Evolutionary conservation across 2,329 filamentous ascomycete genomes (phyloP).

Genomic region (Phialophora verrucosa): DNA sequence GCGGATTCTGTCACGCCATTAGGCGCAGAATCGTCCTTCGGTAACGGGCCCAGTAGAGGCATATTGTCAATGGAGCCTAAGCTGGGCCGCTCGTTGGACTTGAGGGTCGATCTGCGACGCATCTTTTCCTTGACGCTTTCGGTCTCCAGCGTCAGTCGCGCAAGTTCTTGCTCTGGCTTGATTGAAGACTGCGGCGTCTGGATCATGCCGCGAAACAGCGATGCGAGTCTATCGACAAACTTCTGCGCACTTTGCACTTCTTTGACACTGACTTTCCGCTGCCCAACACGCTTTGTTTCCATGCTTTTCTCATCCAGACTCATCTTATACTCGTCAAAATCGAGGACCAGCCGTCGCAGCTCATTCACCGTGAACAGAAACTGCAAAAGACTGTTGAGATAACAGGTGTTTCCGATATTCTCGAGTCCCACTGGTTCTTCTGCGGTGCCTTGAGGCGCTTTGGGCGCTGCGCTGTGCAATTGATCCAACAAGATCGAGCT

Average conservation of each 20-base stretch:
- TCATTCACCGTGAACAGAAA: constrained; percentile 90
- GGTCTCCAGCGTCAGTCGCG: constrained; percentile 75
- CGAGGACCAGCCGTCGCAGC: constrained; percentile 77
- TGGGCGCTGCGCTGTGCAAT: constrained; percentile 31
- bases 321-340: constrained; percentile 74
- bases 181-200: constrained; percentile 66
- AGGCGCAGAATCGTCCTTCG: constrained; percentile 24
- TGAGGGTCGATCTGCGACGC: constrained; percentile 53
- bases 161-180: constrained; percentile 75
- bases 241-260: constrained; percentile 69
- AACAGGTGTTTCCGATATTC: constrained; percentile 98
- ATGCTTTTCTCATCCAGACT: constrained; percentile 69
- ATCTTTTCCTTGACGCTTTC: constrained; percentile 61
- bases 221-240: constrained; percentile 76
- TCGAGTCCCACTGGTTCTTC: constrained; percentile 81
- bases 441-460: constrained; percentile 43
- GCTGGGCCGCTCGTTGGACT: constrained; percentile 37
- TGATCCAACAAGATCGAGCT: constrained; percentile 43
- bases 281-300: constrained; percentile 74
- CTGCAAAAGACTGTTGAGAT: constrained; percentile 93
- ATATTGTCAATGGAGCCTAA: constrained; percentile 35
- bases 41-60: constrained; percentile 31
- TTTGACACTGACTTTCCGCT: constrained; percentile 65
- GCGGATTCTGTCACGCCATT: constrained; percentile 15
- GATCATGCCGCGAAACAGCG: constrained; percentile 73